Conservation (phyloP, 2,329 filamentous ascomycete species). For the Fusarium xylarioides region DNA sequence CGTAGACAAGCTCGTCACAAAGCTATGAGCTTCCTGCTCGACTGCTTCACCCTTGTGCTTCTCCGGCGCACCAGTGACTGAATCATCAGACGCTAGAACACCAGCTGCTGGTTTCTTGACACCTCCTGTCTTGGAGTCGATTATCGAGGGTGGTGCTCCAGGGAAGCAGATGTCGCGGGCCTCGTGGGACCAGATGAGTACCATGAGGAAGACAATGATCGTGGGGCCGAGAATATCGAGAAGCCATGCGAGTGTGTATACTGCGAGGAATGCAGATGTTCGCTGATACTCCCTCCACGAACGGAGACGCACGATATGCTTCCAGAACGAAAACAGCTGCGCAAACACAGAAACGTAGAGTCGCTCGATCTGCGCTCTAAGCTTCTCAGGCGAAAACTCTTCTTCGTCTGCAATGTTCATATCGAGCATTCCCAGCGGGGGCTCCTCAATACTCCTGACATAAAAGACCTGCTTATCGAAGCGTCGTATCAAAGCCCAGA, state of each 20-base stretch:
- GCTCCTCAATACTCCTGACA: slow-evolving; percentile 70
- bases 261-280: slow-evolving; percentile 68
- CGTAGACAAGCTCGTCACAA: slow-evolving; percentile 73
- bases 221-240: slow-evolving; percentile 76
- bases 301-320: slow-evolving; percentile 78
- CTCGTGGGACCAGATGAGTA: slow-evolving; percentile 72
- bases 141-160: slow-evolving; percentile 77
- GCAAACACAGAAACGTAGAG: slow-evolving; percentile 83
- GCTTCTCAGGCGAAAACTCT: slow-evolving; percentile 85
- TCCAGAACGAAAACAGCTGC: slow-evolving; percentile 70
- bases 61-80: slow-evolving; percentile 82
- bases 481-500: slow-evolving; percentile 75
- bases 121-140: slow-evolving; percentile 74
- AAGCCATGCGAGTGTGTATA: slow-evolving; percentile 73
- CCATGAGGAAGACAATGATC: slow-evolving; percentile 65
- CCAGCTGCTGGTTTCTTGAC: slow-evolving; percentile 81
- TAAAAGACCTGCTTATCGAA: slow-evolving; percentile 77
- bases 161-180: slow-evolving; percentile 75
- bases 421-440: slow-evolving; percentile 73
- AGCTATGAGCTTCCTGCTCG: slow-evolving; percentile 83
- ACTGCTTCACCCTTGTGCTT: slow-evolving; percentile 85
- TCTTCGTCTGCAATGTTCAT: slow-evolving; percentile 84
- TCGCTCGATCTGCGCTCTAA: slow-evolving; percentile 79
- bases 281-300: slow-evolving; percentile 80
- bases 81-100: slow-evolving; percentile 78